Evolutionary conservation across 768 basidiomycete genomes (phyloP), one percentile per base, ranked within the genome.

Genomic region (Exidia glandulosa): DNA sequence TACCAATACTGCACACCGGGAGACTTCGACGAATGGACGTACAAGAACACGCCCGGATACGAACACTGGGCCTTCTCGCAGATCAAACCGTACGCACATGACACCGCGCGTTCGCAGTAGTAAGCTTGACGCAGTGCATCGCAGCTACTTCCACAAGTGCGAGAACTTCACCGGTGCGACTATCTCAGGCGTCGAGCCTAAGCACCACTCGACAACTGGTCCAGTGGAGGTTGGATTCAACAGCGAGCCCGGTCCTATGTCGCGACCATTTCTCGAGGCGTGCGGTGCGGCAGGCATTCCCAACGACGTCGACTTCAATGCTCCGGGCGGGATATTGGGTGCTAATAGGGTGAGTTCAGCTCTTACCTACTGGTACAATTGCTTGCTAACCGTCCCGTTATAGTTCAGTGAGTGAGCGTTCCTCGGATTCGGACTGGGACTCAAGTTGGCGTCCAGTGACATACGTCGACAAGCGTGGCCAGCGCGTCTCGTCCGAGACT

Each of bases 101-200:
- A 10, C 5, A n/a, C 36, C 27, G 19, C 25, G 3, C 36, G 12
- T 33, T 14, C 31, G 5, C 27, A 32, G 56, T 59, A 9, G 32
- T 34, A 3, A 31, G 9, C 25, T 31, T 25, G 19, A 52, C 32
- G n/a, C 41, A 19, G 47, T 36, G 12, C 23, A 25, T 16, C 33
- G 3, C 56, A 87, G 86, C n/a, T 88, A 86, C 64, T 83, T 88
- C 65, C 75, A 68, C 34, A 88, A 86, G 68, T 86, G 88, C 48
- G 86, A 89, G 68, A 76, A 72, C 19, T 87, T 77, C 63, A 72
- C 72, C 45, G 79, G 81, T 3, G 75, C 83, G 61, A 70, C 77
- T 7, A 81, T 79, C 63, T 80, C 81, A 1, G 69, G 69, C 5
- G 82, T 87, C 6, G 76, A 83, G 57, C 2, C 30, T 47, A 19